Base-by-base conservation (phyloP, 2,329 filamentous ascomycete species). In the Aspergillus puulaauensis region DNA sequence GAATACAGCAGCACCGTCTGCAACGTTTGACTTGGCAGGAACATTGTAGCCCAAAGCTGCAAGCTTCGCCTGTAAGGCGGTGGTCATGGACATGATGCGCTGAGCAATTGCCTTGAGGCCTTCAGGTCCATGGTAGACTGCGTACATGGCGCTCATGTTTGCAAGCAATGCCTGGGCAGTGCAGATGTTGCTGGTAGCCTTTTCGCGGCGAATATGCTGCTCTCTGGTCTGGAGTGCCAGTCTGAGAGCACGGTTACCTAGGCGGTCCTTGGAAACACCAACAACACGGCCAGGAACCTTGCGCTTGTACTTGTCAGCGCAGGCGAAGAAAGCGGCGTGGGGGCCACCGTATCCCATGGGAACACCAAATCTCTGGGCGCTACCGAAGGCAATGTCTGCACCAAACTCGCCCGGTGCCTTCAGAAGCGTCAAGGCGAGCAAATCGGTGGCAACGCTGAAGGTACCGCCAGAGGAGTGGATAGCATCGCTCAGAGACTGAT, bases 131-230 rank as follows among this genome's bases (percentile, higher is more conserved):
- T 98, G 93, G 75, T 97, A 98, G 54, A 97, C 83, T 52, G 92
- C 93, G 71, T 96, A 98, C 79, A 97, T 89, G 54, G 93, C 91
- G 66, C 87, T 93, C 91, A 97, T 97, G 75, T 98, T 98, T 39
- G 93, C 93, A 52, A 97, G 81, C 24, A 98, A 80, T 8, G 93
- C 93, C 77, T 98, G 93, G 1, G 93, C 93, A 1, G 93, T 98
- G 79, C 93, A 98, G 59, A 97, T 93, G 71, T 98, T 98, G 80
- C 92, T 96, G 2, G 93, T 98, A 1, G 93, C 93, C 83, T 97
- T 97, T 74, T 98, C 93, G 69, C 93, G 86, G 64, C 93, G 86
- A 72, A 98, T 97, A 74, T 98, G 93, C 79, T 98, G 93, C 78
- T 98, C 93, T 67, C 93, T 84, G 9, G 93, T 97, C 77, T 98